Evolutionary conservation across 805 yeast species (phyloP), one percentile per base, ranked within the genome.

Genomic region (Ogataea thermomethanolica): DNA sequence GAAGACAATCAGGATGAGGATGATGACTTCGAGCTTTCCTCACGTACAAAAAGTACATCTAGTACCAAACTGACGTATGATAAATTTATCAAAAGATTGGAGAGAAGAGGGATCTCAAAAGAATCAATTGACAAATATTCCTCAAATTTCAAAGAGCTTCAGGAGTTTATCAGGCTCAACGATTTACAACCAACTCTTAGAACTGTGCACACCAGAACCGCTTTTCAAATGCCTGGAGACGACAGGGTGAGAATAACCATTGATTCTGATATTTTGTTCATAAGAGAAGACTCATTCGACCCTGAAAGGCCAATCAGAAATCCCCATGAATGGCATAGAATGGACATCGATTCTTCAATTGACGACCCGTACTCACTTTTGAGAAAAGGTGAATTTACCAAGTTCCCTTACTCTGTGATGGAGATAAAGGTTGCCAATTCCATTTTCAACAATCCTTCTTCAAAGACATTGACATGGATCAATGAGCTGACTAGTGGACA

Each of bases 211-310:
- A 85, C 88, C 29, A 76, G 98, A 63, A 86, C 96, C 5, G 98
- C 98, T 2, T 91, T 93, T 71, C 97, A 91, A 70, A 91, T 91
- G 54, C 99, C 99, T 3, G 97, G 97, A 43, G 98, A 93, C 61
- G 95, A 90, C 61, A 78, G 91, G 56, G 83, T 90, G 27, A 80
- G 98, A 60, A 81, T 93, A 45, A 81, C 86, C 31, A 86, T 91
- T 48, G 98, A 91, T 65, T 83, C 95, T 11, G 93, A 93, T 60
- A 78, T 93, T 41, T 58, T 81, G 37, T 90, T 86, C 58, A 81
- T 91, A 46, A 78, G 98, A 54, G 99, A 91, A 61, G 98, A 91
- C 61, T 66, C 91, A 0, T 84, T 91, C 57, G 96, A 90, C 62
- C 65, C 72, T 32, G 80, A 78, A 48, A 76, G 90, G 52, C 98